Evolutionary conservation across 208 protist genomes (phyloP).

Genomic region (Kentomonas sorsogonicus): DNA sequence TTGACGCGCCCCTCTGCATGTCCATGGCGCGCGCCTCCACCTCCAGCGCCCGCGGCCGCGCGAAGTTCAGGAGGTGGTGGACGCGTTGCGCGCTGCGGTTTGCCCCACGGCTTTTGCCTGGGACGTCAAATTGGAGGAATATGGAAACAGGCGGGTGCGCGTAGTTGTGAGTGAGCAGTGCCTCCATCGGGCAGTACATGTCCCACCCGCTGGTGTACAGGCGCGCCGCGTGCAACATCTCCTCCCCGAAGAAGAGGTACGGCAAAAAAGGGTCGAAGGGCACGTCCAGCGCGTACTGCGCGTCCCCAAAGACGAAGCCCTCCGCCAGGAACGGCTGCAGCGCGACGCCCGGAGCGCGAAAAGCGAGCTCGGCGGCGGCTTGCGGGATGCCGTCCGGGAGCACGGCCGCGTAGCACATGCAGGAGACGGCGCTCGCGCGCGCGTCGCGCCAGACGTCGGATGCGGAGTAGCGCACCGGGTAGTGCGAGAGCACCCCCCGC

Average conservation of each 20-base stretch:
- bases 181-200: conserved; percentile 62
- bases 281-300: conserved; percentile 62
- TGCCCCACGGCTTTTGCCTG: conserved; percentile 3
- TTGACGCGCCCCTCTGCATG: neutral
- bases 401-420: conserved; percentile 66
- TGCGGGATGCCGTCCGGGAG: conserved; percentile 60
- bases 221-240: conserved; percentile 75
- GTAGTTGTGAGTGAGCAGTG: conserved; percentile 82
- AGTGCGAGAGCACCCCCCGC: conserved; percentile 66
- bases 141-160: conserved; percentile 28
- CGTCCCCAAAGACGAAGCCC: conserved; percentile 71
- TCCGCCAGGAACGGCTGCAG: conserved; percentile 63
- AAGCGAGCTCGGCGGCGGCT: conserved; percentile 36
- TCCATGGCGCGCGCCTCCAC: conserved; percentile 15
- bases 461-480: conserved; percentile 69
- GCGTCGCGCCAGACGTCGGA: conserved; percentile 33
- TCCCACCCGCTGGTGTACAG: conserved; percentile 86
- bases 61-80: conserved; percentile 39
- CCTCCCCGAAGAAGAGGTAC: conserved; percentile 92
- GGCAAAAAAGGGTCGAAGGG: conserved; percentile 91
- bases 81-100: conserved; percentile 21
- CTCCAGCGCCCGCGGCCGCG: conserved; percentile 33
- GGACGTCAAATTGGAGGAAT: conserved; percentile 32
- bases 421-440: conserved; percentile 34
- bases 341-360: too few species aligned